Percentiles rank a stretch among this genome's conserved stretches.
Conservation (phyloP, 768 basidiomycete species). For the Boletus fagicola region DNA sequence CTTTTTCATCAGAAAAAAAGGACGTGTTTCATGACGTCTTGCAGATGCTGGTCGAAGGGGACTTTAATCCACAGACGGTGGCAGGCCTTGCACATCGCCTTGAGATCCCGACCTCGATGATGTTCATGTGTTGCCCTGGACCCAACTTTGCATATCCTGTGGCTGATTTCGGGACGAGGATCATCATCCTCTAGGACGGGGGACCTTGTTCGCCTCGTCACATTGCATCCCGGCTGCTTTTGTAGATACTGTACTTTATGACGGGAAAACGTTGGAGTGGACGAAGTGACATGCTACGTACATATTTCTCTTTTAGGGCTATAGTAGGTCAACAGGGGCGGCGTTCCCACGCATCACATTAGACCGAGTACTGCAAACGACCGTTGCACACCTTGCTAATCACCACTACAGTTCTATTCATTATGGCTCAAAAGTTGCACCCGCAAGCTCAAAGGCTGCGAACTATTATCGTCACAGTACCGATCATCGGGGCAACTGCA, state of each 20-base stretch:
- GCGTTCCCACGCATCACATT: background rate
- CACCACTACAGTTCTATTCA: background rate
- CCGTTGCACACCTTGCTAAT: too few relatives aligned
- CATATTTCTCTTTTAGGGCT: background rate
- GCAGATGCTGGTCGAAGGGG: conserved; percentile 46
- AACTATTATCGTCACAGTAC: conserved; percentile 60
- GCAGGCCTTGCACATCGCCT: conserved; percentile 50
- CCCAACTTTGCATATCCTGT: conserved; percentile 39
- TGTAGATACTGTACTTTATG: too few relatives aligned
- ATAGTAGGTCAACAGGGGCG: too few relatives aligned
- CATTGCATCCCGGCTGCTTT: too few relatives aligned
- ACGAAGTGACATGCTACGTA: too few relatives aligned
- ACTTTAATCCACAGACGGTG: conserved; percentile 46
- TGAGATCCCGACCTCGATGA: conserved; percentile 50
- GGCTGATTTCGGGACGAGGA: conserved; percentile 52
- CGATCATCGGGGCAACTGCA: conserved; percentile 63
- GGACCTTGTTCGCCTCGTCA: background rate
- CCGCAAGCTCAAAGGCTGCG: conserved; percentile 46
- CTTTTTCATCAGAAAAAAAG: background rate
- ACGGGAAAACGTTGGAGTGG: too few relatives aligned
- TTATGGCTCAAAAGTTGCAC: conserved; percentile 37
- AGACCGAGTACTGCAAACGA: background rate
- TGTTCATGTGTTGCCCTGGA: conserved; percentile 66
- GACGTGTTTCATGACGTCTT: background rate
- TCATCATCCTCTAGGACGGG: conserved; percentile 35